Base-by-base conservation (phyloP, 139 green algal species). In the Closterium sp. region DNA sequence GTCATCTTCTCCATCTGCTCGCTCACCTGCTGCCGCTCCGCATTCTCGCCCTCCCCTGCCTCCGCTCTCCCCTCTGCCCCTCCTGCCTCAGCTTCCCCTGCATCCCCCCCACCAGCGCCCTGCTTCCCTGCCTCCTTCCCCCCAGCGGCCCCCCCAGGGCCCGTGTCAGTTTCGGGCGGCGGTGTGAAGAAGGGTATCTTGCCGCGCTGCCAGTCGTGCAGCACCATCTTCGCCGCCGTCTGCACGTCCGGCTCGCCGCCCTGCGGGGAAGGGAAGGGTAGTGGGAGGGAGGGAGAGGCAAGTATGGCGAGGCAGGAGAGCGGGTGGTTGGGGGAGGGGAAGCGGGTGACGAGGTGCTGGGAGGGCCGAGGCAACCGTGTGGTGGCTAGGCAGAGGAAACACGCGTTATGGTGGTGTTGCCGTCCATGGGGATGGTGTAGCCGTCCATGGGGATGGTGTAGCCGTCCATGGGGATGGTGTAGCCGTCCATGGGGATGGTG, bases 191-290 rank as follows among this genome's bases (percentile, higher is more conserved):
- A 99, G 38, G 98, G 98, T 55, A 99, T 97, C 94, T 98, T 98
- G 87, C 98, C 98, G 23, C 98, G 95, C 95, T 99, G 98, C 97
- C 98, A 99, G 95, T 99, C 98, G 87, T 97, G 96, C 33, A 99
- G 96, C 89, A 99, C 96, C 96, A 98, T 99, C 87, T 97, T 97
- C 2, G 97, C 97, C 1, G 96, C 97, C 23, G 97, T 99, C 91
- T 98, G 98, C 38, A 98, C 93, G 95, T 99, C 98, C 6, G 98
- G 95, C 85, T 99, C 98, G 7, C 98, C 98, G 19, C 97, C 96
- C 87, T 96, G 43, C 8, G n/a, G 81, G 81, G 19, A 28, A 86
- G 81, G 0, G n/a, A 19, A 86, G 3, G 6, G 30, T 86, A 86
- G 83, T 12, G 9, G 28, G 0, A 34, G 81, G 30, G 8, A 86